These are phyloP conservation scores for Limnanthes douglasii DNA, from an alignment of 345 rosid genomes.

Conservation along the genomic window DNA sequence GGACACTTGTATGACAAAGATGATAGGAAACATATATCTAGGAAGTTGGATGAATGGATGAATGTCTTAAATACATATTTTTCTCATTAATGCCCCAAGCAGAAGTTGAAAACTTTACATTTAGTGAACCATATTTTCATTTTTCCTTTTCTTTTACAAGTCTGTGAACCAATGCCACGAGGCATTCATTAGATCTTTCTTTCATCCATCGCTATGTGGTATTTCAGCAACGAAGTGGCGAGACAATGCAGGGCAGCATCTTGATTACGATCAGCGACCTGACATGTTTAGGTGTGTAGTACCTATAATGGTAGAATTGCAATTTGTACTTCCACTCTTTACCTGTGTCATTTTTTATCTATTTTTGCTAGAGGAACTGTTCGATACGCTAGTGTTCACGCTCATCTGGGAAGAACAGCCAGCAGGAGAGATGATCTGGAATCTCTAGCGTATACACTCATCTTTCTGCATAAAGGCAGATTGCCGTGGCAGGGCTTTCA, in stretches of 20 bases:
- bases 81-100: too few relatives aligned
- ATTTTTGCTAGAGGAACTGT: slow-evolving; percentile 67
- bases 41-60: too few relatives aligned
- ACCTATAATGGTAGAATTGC: neutral
- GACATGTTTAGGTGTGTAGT: slow-evolving; percentile 76
- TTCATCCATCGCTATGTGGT: neutral
- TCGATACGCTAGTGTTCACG: slow-evolving; percentile 93
- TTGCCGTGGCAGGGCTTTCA: slow-evolving; percentile 99
- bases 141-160: neutral
- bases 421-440: slow-evolving; percentile 95
- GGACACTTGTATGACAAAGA: too few relatives aligned
- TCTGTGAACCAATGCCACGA: slow-evolving; percentile 3
- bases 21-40: too few relatives aligned
- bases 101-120: too few relatives aligned
- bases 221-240: slow-evolving; percentile 80
- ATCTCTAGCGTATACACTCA: slow-evolving; percentile 87
- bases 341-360: neutral
- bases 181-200: slow-evolving; percentile 2
- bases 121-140: neutral
- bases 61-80: too few relatives aligned
- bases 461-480: slow-evolving; percentile 77
- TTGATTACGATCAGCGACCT: slow-evolving; percentile 94
- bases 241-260: slow-evolving; percentile 66
- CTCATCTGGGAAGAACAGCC: slow-evolving; percentile 89
- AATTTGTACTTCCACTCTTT: neutral